phyloP scores from a whole-genome alignment of 2,329 filamentous ascomycete genomes.

The Fusarium domesticum region DNA sequence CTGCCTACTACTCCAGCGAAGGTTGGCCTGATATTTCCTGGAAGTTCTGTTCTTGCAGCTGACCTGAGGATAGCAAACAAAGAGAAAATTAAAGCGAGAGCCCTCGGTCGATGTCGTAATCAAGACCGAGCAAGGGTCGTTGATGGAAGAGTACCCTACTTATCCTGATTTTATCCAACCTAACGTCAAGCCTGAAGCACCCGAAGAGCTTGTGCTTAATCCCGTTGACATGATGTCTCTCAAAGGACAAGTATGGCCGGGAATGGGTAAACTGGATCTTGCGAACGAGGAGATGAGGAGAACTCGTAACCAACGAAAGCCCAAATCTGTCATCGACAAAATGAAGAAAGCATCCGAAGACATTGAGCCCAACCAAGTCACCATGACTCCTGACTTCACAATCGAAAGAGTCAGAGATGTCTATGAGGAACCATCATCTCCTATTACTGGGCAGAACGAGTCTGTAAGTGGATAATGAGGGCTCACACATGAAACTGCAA shows the following conservation, averaged over 20 bases:
- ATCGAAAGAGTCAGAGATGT: constrained; percentile 54
- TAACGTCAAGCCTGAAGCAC: constrained; percentile 29
- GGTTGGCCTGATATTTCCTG: constrained; percentile 8
- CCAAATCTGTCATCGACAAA: constrained; percentile 64
- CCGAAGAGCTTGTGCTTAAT: constrained; percentile 27
- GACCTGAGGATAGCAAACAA: constrained; percentile 24
- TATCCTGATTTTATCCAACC: constrained; percentile 30
- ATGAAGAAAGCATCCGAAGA: constrained; percentile 63
- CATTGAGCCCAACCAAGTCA: constrained; percentile 62
- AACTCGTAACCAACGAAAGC: constrained; percentile 76
- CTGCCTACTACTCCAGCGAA: constrained; percentile 20
- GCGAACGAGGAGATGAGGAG: constrained; percentile 70
- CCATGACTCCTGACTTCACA: constrained; percentile 55
- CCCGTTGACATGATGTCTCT: constrained; percentile 42
- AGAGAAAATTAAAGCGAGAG: constrained; percentile 31
- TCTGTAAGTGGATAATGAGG: constrained; percentile 39
- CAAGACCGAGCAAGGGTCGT: constrained; percentile 31
- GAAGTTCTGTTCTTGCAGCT: constrained; percentile 2
- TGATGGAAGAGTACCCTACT: constrained; percentile 25
- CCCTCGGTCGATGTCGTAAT: constrained; percentile 15
- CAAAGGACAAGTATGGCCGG: constrained; percentile 72
- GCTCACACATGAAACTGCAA: constrained; percentile 6
- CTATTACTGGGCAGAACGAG: constrained; percentile 37
- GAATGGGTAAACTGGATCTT: constrained; percentile 80
- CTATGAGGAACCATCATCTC: constrained; percentile 58